These are phyloP conservation scores for Paecilomyces niveus DNA, from an alignment of 2,329 filamentous ascomycete species.

Conservation along the genomic window DNA sequence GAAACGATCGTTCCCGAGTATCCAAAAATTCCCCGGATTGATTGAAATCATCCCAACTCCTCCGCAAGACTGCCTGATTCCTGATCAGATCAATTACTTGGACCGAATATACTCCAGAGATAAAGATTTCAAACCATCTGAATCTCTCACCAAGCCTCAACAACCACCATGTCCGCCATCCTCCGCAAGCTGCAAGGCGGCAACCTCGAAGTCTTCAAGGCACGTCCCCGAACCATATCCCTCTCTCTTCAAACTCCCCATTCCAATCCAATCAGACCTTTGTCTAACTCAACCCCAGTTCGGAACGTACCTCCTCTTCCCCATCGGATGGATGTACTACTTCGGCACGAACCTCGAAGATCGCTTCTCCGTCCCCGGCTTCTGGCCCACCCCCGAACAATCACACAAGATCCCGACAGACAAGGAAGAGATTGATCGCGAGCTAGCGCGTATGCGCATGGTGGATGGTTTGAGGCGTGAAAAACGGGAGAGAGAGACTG, in stretches of 20 bases:
- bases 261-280: conserved; percentile 1
- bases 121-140: background rate
- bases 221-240: too few species aligned
- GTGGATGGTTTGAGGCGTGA: conserved; percentile 46
- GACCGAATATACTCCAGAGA: background rate
- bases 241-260: background rate
- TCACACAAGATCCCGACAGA: conserved; percentile 48
- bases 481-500: conserved; percentile 30
- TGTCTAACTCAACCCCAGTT: conserved; percentile 53
- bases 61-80: too few species aligned
- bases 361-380: conserved; percentile 79
- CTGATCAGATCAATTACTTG: background rate
- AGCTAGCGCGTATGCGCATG: conserved; percentile 61
- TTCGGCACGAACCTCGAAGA: conserved; percentile 97
- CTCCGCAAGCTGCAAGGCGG: conserved; percentile 63
- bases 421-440: conserved; percentile 60
- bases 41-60: too few species aligned
- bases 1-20: too few species aligned
- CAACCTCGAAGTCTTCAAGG: conserved; percentile 94
- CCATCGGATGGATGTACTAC: conserved; percentile 99
- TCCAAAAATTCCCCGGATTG: too few species aligned
- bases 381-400: conserved; percentile 72
- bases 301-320: conserved; percentile 97
- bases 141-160: background rate
- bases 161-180: conserved; percentile 29